Evolutionary conservation across 345 rosid species (phyloP), one percentile per base, ranked within the genome.

Genomic region (Eucalyptus curtisii): DNA sequence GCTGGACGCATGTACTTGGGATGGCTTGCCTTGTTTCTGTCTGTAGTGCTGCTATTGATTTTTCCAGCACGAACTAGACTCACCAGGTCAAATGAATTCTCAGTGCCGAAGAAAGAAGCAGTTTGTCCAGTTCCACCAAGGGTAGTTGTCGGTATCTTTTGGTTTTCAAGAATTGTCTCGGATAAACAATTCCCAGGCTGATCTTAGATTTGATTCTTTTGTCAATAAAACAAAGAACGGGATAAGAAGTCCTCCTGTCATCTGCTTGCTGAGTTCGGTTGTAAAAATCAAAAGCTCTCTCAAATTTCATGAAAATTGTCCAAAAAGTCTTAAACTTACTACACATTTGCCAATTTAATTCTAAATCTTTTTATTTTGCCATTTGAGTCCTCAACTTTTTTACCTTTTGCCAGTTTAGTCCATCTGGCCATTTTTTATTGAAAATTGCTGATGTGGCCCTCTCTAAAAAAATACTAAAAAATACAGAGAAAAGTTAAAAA

Each of bases 21-120:
- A 93, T 90, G 44, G 96, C 98, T 89, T 94, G 95, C 27, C 90
- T 96, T 64, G 94, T 91, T 16, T 94, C 98, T 86, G 96, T 92
- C 87, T 92, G 91, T 22, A 90, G 96, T 79, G 94, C 92, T 88
- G 95, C 96, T 85, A 96, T 95, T 90, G 96, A 95, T 88, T 88
- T 90, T 89, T 93, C 97, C 86, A 94, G 90, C 87, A 91, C 95
- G 86, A 91, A 90, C 86, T 94, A 55, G 94, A 88, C 0, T 86
- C 27, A 19, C 45, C 30, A 7, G 47, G 87, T 50, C 40, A 8
- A 27, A 25, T 19, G 1, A 52, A 52, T 86, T 0, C 61, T 31
- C 7, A 6, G 66, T 86, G 24, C 24, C 0, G 10, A 86, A 19
- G 61, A 86, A 76, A 76, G 82, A 76, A 24, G 30, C 82, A 40